Base-by-base conservation (phyloP, 2,329 filamentous ascomycete species). In the Dryadomyces sulphureus region DNA sequence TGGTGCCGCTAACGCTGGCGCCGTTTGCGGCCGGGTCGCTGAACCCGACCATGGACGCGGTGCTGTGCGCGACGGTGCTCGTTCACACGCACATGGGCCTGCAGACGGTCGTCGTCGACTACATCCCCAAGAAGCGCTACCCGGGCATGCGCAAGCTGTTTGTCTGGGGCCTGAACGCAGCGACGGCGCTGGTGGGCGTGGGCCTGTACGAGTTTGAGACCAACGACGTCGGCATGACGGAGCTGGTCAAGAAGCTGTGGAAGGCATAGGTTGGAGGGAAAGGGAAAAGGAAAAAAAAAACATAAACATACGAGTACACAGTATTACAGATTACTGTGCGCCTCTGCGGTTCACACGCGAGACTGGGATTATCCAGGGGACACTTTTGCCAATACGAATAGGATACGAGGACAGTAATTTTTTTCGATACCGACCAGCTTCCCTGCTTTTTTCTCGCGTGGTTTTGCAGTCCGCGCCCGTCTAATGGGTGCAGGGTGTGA, bases 181-280 rank as follows among this genome's bases (percentile, higher is more conserved):
- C 77, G 49, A 95, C 93, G 11, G 70, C 90, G 48, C 69, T 86
- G 45, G 85, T 89, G 52, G 88, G 84, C 43, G 73, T 94, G 54
- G 89, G 89, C 48, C 73, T 96, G 59, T 98, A 98, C 68, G 90
- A 96, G 66, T 96, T 96, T 58, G 92, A 98, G 79, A 98, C 92
- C 27, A 96, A 95, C 60, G 92, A 98, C 56, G 87, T 98, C 45
- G 92, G 92, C 54, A 64, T 98, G 49, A 94, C 88, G 8, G 90
- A 94, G 73, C 82, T 81, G 27, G 73, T 95, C 54, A 87, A 84
- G 74, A 77, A 84, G 60, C 70, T 96, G 52, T 98, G 92, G 92
- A 85, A 74, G 59, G 90, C 92, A 58, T 86, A 68, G 57, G 30
- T 5, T 24, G 19, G 20, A 14, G 38, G 20, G 9, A 21, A 17